phyloP scores from a whole-genome alignment of 2,329 filamentous ascomycete species.

The Cercospora nicotianae region DNA sequence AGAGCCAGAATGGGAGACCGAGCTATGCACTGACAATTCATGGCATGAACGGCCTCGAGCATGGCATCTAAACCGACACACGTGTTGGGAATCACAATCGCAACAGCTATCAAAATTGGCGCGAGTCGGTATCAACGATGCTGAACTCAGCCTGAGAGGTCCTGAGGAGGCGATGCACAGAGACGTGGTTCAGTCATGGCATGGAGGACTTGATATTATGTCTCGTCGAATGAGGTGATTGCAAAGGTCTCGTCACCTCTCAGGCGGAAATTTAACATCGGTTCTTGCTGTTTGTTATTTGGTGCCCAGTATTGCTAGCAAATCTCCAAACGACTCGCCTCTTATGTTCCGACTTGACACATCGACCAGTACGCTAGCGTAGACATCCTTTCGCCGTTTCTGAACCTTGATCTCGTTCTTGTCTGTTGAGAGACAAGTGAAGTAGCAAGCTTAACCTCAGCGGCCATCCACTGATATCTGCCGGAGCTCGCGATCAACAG shows the following conservation, averaged over 20 bases:
- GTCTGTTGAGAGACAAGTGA: neutral
- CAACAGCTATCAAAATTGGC: neutral
- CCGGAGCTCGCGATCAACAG: neutral
- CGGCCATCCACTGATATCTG: neutral
- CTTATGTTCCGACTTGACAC: neutral
- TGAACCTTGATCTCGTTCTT: neutral
- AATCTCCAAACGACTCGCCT: neutral
- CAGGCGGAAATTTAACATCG: neutral
- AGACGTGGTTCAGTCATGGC: neutral
- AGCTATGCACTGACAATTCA: neutral
- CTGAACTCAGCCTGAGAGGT: neutral
- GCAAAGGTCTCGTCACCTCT: neutral
- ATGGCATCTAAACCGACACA: neutral
- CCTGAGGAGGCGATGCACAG: neutral
- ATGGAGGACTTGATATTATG: neutral
- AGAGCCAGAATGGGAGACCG: neutral
- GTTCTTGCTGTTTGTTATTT: neutral
- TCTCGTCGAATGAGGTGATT: too few relatives aligned
- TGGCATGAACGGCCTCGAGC: neutral
- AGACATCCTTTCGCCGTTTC: neutral
- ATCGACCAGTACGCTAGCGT: neutral
- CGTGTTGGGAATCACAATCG: neutral
- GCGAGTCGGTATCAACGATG: neutral
- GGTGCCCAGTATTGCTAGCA: neutral
- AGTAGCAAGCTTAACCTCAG: neutral